These are phyloP conservation scores for Colletotrichum sp. DNA, from an alignment of 2,329 filamentous ascomycete genomes.

Conservation along the genomic window DNA sequence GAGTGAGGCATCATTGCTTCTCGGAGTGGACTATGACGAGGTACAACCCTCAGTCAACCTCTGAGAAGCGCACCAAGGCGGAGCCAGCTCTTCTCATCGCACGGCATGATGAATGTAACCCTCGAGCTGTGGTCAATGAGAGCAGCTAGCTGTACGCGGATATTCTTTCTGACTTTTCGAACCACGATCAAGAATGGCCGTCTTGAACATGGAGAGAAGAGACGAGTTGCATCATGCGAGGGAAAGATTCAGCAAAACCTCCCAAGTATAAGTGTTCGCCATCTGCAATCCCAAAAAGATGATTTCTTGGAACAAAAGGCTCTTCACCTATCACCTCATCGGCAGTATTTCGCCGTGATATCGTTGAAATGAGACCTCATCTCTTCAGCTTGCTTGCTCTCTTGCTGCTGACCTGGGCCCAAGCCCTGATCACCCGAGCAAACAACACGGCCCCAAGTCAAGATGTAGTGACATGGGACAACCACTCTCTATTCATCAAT, in stretches of 20 bases:
- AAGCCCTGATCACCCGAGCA: background rate
- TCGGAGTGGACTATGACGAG: background rate
- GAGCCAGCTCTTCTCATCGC: background rate
- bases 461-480: slow-evolving; percentile 68
- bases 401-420: background rate
- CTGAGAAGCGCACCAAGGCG: background rate
- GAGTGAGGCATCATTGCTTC: background rate
- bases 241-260: background rate
- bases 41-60: background rate
- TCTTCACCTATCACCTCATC: background rate
- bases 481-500: slow-evolving; percentile 71
- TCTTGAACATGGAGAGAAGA: background rate
- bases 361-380: background rate
- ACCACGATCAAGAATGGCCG: background rate
- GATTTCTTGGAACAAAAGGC: background rate
- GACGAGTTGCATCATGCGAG: background rate
- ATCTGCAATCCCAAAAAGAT: background rate
- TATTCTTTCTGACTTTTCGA: background rate
- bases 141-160: background rate
- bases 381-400: background rate
- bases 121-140: background rate
- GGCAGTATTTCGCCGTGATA: background rate
- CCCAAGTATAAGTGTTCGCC: background rate
- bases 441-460: slow-evolving; percentile 20
- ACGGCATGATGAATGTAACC: background rate